Conservation (phyloP, 2,329 filamentous ascomycete genomes). For the Pseudogymnoascus sp. region DNA sequence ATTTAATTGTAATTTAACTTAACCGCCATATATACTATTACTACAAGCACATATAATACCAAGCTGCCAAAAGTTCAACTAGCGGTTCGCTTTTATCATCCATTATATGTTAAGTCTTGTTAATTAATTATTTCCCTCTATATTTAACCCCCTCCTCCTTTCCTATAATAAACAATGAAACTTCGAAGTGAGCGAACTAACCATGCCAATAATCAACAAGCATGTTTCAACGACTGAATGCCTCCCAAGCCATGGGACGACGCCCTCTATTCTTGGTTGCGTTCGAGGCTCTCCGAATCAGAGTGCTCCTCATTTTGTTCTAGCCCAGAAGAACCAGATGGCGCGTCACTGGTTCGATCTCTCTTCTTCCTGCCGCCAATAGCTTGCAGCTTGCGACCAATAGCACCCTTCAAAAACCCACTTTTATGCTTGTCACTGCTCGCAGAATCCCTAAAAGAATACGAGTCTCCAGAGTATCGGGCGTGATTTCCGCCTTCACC, state of each 20-base stretch:
- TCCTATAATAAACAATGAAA: neutral
- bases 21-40: too few species aligned
- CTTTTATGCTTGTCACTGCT: neutral
- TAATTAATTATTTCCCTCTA: neutral
- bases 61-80: too few species aligned
- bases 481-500: neutral
- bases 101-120: neutral
- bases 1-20: too few species aligned
- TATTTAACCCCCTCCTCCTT: neutral
- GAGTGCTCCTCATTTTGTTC: neutral
- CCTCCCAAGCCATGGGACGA: neutral
- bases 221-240: neutral
- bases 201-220: neutral
- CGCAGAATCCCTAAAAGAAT: neutral
- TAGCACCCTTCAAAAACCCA: conserved; percentile 2
- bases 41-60: too few species aligned
- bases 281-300: neutral
- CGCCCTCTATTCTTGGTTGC: neutral
- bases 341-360: neutral
- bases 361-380: conserved; percentile 9
- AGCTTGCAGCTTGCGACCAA: conserved; percentile 8
- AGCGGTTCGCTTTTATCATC: too few species aligned
- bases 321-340: neutral
- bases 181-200: neutral
- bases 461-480: neutral